Conservation (phyloP, 345 rosid genomes). For the Melastoma malabathricum region DNA sequence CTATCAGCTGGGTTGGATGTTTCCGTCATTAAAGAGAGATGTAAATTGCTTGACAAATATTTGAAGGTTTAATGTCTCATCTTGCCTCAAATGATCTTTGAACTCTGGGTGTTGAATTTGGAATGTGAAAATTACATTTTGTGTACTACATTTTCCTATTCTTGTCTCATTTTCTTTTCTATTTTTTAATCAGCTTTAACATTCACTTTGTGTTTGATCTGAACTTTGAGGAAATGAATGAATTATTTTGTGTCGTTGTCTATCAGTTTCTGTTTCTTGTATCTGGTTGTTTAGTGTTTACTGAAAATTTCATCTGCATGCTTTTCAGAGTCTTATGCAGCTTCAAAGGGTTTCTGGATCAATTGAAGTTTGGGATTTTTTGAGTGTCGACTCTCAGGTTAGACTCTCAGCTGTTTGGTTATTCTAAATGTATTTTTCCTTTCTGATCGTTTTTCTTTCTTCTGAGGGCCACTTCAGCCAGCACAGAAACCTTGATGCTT, state of each 20-base stretch:
- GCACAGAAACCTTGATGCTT: conserved; percentile 1
- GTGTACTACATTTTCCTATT: no score
- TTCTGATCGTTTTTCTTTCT: neutral
- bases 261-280: no score
- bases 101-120: no score
- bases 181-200: no score
- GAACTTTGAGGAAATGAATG: no score
- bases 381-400: conserved; percentile 98
- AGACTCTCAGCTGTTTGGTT: conserved; percentile 7
- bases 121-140: no score
- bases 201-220: no score
- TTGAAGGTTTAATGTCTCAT: conserved; percentile 50
- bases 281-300: neutral
- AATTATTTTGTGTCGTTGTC: neutral
- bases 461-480: neutral
- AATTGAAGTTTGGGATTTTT: conserved; percentile 97
- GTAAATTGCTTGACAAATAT: conserved; percentile 73
- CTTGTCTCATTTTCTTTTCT: no score
- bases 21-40: conserved; percentile 75
- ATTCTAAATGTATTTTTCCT: neutral
- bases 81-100: neutral
- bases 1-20: conserved; percentile 82
- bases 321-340: conserved; percentile 71
- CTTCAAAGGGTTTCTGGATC: conserved; percentile 89
- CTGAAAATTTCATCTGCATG: conserved; percentile 7